phyloP scores from a whole-genome alignment of 2,329 filamentous ascomycete species.

The Cytospora piceicola region DNA sequence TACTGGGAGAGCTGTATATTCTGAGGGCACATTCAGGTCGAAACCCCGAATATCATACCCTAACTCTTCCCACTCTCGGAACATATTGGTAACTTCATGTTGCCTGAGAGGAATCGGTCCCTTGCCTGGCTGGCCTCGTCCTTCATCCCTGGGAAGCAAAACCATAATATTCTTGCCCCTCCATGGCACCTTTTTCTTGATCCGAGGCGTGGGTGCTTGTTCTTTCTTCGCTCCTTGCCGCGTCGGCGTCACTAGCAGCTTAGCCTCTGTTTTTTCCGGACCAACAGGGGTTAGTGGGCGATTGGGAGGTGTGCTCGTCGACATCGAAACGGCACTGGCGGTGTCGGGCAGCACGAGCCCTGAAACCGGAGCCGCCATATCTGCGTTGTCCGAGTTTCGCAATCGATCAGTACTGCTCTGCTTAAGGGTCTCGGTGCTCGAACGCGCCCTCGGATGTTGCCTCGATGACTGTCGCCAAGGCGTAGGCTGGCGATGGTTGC shows the following conservation, averaged over 20 bases:
- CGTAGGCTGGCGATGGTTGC: constrained; percentile 28
- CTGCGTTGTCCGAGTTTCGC: constrained; percentile 25
- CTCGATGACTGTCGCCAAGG: constrained; percentile 42
- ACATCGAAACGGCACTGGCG: constrained; percentile 1
- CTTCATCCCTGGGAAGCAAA: constrained; percentile 68
- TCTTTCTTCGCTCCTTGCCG: constrained; percentile 43
- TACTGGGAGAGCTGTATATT: constrained; percentile 42
- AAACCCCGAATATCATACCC: constrained; percentile 74
- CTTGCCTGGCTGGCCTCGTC: constrained; percentile 62
- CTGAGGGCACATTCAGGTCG: constrained; percentile 59
- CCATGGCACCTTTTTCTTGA: constrained; percentile 75
- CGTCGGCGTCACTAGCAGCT: constrained; percentile 35
- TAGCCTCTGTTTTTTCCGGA: constrained; percentile 11
- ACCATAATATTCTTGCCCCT: constrained; percentile 76
- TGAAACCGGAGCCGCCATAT: constrained; percentile 36
- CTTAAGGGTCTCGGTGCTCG: constrained; percentile 61
- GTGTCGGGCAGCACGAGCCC: constrained; percentile 30
- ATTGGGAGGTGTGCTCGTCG: constrained; percentile 20
- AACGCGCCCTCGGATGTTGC: constrained; percentile 50
- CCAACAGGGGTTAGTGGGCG: constrained; percentile 23
- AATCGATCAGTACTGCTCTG: constrained; percentile 40
- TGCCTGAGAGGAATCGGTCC: constrained; percentile 58
- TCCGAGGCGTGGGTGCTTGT: constrained; percentile 53
- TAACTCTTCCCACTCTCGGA: constrained; percentile 67
- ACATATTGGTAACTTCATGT: constrained; percentile 62